A percentile compares a stretch with the other conserved stretches of the same genome.
Evolutionary conservation across 2,329 filamentous ascomycete species (phyloP).

Genomic region (Fusarium bulbicola): DNA sequence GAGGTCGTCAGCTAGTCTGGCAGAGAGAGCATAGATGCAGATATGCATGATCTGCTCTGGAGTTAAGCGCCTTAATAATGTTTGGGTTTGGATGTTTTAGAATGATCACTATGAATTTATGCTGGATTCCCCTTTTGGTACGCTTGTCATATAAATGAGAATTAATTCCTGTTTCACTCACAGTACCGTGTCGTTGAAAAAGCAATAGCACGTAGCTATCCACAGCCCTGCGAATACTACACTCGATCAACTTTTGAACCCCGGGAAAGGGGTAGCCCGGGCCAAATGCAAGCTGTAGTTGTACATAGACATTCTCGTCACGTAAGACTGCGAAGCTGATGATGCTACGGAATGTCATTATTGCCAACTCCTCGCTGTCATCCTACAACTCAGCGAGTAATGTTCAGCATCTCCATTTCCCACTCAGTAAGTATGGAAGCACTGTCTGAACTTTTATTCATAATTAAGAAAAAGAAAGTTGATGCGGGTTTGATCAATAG

Average conservation of each 20-base stretch:
- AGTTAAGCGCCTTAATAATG: neutral
- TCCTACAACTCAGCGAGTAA: too few relatives aligned
- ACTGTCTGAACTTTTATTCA: too few relatives aligned
- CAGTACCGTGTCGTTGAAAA: neutral
- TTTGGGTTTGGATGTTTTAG: neutral
- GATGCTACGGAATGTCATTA: conserved; percentile 24
- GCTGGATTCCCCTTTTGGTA: neutral
- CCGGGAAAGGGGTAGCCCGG: conserved; percentile 42
- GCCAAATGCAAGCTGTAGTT: conserved; percentile 46
- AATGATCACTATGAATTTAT: neutral
- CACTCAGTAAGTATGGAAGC: too few relatives aligned
- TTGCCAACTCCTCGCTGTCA: too few relatives aligned
- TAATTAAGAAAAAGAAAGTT: neutral
- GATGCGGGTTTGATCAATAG: neutral
- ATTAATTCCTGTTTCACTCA: neutral
- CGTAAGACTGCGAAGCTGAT: conserved; percentile 44
- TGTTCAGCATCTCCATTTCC: too few relatives aligned
- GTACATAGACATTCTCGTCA: conserved; percentile 44
- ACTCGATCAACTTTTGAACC: conserved; percentile 45
- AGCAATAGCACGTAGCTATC: neutral
- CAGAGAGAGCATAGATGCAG: conserved; percentile 16
- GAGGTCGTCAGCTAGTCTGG: conserved; percentile 29
- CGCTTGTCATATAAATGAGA: neutral
- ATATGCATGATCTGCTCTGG: neutral
- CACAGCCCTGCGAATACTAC: conserved; percentile 12